phyloP scores from a whole-genome alignment of 805 yeast species.

The Nakazawaea anatomiae region DNA sequence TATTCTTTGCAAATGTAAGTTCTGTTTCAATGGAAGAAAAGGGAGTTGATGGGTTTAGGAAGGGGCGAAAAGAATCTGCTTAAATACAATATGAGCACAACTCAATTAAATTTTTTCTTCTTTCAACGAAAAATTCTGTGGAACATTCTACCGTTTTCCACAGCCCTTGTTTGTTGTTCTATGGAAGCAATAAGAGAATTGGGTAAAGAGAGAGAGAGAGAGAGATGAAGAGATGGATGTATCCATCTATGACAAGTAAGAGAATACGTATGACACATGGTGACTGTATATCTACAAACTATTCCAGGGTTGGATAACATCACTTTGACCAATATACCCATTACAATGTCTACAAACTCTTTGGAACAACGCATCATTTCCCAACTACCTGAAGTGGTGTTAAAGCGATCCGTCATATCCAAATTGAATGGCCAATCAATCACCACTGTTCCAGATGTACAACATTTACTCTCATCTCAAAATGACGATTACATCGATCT shows the following conservation, averaged over 20 bases:
- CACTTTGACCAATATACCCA: background rate
- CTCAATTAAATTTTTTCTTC: background rate
- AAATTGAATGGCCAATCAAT: constrained; percentile 7
- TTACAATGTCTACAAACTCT: background rate
- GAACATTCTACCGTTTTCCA: constrained; percentile 1
- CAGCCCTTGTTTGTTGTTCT: background rate
- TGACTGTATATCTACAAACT: background rate
- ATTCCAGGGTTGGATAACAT: constrained; percentile 6
- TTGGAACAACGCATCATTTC: background rate
- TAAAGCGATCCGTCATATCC: background rate
- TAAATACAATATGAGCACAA: background rate
- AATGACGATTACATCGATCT: background rate
- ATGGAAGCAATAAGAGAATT: background rate
- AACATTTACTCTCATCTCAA: background rate
- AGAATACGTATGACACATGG: background rate
- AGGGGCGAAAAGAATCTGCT: background rate
- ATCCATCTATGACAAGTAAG: background rate
- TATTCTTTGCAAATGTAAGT: background rate
- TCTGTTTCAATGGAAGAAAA: background rate
- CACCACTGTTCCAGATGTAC: background rate
- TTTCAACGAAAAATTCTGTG: constrained; percentile 1
- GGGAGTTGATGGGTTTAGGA: background rate
- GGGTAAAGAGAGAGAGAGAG: background rate
- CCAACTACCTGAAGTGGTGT: background rate
- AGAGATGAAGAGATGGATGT: background rate